Conservation (phyloP, 164 flowering plant species). For the Piper longum region DNA sequence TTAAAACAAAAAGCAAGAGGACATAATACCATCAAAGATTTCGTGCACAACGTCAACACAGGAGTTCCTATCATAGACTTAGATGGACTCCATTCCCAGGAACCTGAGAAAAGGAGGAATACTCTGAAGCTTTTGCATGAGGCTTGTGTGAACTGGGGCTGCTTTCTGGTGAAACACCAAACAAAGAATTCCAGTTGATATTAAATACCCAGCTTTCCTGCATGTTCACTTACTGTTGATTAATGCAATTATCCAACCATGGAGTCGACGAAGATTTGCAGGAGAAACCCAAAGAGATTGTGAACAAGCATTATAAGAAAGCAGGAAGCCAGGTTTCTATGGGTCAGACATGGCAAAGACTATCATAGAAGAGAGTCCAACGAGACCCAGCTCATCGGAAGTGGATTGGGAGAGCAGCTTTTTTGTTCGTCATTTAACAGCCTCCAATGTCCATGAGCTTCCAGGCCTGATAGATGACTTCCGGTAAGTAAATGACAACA, state of each 20-base stretch:
- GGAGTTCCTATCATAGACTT: constrained; percentile 55
- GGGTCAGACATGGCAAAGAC: constrained; percentile 34
- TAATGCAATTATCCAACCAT: constrained; percentile 57
- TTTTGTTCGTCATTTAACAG: constrained; percentile 54
- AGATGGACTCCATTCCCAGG: constrained; percentile 23
- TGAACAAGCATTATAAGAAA: constrained; percentile 43
- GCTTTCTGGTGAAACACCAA: constrained; percentile 38
- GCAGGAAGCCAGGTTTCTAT: constrained; percentile 37
- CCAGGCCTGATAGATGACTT: constrained; percentile 30
- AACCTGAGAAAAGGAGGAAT: constrained; percentile 26
- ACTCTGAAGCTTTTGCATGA: constrained; percentile 49
- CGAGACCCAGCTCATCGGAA: constrained; percentile 1
- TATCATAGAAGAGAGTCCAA: constrained; percentile 7
- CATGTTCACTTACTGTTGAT: neutral
- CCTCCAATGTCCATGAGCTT: constrained; percentile 31
- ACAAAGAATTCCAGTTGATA: neutral
- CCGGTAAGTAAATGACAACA: constrained; percentile 17
- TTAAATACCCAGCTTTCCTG: neutral
- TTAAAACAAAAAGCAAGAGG: neutral
- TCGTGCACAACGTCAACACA: constrained; percentile 13
- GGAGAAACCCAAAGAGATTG: constrained; percentile 48
- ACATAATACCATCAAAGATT: neutral
- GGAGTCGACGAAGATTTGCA: constrained; percentile 40
- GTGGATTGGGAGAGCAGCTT: constrained; percentile 30
- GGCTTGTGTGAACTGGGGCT: constrained; percentile 73